Percentiles rank a stretch among this genome's conserved stretches.
Evolutionary conservation across 2,329 filamentous ascomycete species (phyloP).

Genomic region (Hypoxylon sp.): DNA sequence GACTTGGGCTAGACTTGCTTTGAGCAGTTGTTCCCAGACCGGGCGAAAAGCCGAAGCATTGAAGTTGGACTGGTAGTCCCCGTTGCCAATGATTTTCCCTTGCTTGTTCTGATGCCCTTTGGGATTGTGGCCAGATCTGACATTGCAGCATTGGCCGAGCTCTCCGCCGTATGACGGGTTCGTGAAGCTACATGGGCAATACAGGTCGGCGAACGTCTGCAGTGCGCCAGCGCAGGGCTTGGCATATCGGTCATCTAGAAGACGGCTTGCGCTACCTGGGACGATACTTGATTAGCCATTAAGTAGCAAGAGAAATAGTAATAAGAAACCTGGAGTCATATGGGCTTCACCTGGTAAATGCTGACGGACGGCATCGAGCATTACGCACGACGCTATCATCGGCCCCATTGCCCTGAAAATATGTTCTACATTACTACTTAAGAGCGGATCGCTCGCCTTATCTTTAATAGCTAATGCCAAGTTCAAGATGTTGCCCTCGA

Average conservation of each 20-base stretch:
- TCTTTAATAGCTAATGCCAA: conserved; percentile 49
- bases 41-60: conserved; percentile 44
- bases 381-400: conserved; percentile 52
- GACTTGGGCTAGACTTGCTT: conserved; percentile 47
- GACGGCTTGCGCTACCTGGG: conserved; percentile 49
- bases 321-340: background rate
- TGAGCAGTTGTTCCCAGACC: conserved; percentile 49
- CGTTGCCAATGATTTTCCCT: conserved; percentile 52
- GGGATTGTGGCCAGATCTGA: conserved; percentile 51
- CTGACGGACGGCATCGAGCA: conserved; percentile 52
- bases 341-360: conserved; percentile 47
- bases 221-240: conserved; percentile 49
- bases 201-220: conserved; percentile 50
- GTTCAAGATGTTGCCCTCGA: conserved; percentile 51
- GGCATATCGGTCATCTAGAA: conserved; percentile 51
- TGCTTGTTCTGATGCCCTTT: conserved; percentile 53
- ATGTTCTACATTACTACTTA: conserved; percentile 46
- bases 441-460: conserved; percentile 29
- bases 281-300: conserved; percentile 1
- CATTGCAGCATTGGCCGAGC: conserved; percentile 50
- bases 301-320: background rate
- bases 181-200: conserved; percentile 50
- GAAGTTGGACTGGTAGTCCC: conserved; percentile 50
- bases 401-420: conserved; percentile 51
- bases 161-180: conserved; percentile 45